A percentile compares a stretch with the other conserved stretches of the same genome.
Conservation (phyloP, 2,329 filamentous ascomycete genomes). For the Talaromyces sp. region DNA sequence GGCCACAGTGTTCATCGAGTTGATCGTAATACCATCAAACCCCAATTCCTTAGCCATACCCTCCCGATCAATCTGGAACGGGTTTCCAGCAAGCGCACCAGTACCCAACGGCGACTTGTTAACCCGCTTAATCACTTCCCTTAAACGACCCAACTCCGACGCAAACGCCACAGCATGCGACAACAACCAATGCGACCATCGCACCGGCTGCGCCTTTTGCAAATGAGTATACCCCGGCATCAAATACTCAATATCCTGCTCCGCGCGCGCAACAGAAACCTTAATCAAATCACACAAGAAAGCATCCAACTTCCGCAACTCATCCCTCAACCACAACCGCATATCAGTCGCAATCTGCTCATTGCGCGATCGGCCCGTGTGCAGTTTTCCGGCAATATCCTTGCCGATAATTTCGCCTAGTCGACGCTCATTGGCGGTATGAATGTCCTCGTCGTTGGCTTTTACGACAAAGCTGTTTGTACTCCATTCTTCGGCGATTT, state of each 20-base stretch:
- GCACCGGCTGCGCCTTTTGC: slow-evolving; percentile 76
- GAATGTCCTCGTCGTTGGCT: slow-evolving; percentile 58
- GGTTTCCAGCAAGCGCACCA: slow-evolving; percentile 77
- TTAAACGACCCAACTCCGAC: slow-evolving; percentile 72
- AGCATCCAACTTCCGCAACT: slow-evolving; percentile 67
- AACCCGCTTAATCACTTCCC: slow-evolving; percentile 70
- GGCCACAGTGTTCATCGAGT: slow-evolving; percentile 72
- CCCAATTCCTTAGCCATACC: slow-evolving; percentile 77
- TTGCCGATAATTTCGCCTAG: slow-evolving; percentile 83
- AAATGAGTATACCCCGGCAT: slow-evolving; percentile 91
- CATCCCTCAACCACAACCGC: slow-evolving; percentile 81
- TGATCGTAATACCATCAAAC: slow-evolving; percentile 72
- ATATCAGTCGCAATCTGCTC: slow-evolving; percentile 90
- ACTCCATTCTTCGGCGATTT: slow-evolving; percentile 51
- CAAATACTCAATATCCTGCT: slow-evolving; percentile 70
- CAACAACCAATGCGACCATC: slow-evolving; percentile 80
- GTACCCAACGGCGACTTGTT: slow-evolving; percentile 70
- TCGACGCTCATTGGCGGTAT: slow-evolving; percentile 70
- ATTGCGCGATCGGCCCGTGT: slow-evolving; percentile 83
- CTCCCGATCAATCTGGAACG: slow-evolving; percentile 76
- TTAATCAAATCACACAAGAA: slow-evolving; percentile 68
- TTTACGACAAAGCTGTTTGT: slow-evolving; percentile 38
- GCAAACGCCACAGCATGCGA: slow-evolving; percentile 71
- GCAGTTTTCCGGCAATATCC: slow-evolving; percentile 80
- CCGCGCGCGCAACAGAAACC: slow-evolving; percentile 67